Evolutionary conservation across 352 stramenopile genomes (phyloP).

Genomic region (Phytophthora podocarpi): DNA sequence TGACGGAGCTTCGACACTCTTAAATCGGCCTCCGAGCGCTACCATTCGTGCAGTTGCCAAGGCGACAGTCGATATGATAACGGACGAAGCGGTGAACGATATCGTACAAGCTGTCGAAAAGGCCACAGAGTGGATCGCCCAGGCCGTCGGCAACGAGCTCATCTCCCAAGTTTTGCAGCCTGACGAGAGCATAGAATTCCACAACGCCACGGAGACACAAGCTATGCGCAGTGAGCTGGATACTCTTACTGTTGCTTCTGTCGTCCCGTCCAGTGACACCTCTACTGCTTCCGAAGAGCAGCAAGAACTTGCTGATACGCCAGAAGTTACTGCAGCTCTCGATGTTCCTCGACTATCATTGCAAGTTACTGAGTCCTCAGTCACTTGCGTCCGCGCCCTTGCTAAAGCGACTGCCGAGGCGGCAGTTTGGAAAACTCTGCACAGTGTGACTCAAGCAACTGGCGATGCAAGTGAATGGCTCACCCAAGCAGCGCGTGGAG

Average conservation of each 20-base stretch:
- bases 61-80: constrained; percentile 15
- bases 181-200: not conserved
- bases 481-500: not conserved
- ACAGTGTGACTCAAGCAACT: constrained; percentile 14
- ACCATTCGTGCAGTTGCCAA: constrained; percentile 23
- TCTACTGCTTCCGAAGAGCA: not conserved
- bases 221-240: constrained; percentile 6
- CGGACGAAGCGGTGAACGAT: constrained; percentile 11
- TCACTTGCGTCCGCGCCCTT: constrained; percentile 2
- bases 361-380: not conserved
- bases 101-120: constrained; percentile 12
- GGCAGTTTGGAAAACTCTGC: constrained; percentile 5
- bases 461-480: constrained; percentile 8
- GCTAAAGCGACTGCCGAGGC: constrained; percentile 13
- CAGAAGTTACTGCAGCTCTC: not conserved
- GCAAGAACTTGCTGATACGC: not conserved
- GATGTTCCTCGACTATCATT: constrained; percentile 1
- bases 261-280: not conserved
- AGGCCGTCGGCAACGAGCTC: constrained; percentile 12
- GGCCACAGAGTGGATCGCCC: constrained; percentile 6
- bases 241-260: not conserved
- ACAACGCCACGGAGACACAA: not conserved
- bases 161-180: constrained; percentile 5
- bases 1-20: no score
- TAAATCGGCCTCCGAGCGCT: not conserved